phyloP scores from a whole-genome alignment of 257 asterid species.

The Lithospermum erythrorhizon region DNA sequence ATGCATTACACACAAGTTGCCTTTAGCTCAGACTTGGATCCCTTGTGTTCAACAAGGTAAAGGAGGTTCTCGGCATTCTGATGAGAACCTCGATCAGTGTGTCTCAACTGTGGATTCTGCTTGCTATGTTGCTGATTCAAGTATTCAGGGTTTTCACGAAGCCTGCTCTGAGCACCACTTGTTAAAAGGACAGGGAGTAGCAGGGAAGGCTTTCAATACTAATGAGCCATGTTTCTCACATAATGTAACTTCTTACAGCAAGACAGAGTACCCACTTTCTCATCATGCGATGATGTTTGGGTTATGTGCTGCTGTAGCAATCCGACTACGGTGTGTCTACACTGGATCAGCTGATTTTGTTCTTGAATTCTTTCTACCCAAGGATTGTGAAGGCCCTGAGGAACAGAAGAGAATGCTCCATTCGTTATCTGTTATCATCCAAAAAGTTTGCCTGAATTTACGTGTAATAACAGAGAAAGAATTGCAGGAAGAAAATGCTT shows the following conservation, averaged over 20 bases:
- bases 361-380: slow-evolving; percentile 79
- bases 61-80: slow-evolving; percentile 61
- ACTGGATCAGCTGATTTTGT: slow-evolving; percentile 64
- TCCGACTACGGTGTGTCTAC: slow-evolving; percentile 57
- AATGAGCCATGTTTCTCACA: slow-evolving; percentile 76
- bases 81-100: slow-evolving; percentile 50
- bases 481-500: slow-evolving; percentile 45
- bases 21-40: slow-evolving; percentile 88
- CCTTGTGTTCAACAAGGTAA: slow-evolving; percentile 62
- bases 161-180: slow-evolving; percentile 87
- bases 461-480: slow-evolving; percentile 63
- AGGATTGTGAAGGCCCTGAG: slow-evolving; percentile 43
- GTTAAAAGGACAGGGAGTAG: slow-evolving; percentile 71
- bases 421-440: slow-evolving; percentile 59
- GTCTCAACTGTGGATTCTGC: slow-evolving; percentile 72
- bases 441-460: slow-evolving; percentile 50
- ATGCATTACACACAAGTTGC: slow-evolving; percentile 50
- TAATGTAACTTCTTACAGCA: slow-evolving; percentile 56
- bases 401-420: slow-evolving; percentile 61
- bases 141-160: slow-evolving; percentile 64
- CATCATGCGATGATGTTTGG: slow-evolving; percentile 86
- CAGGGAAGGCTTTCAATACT: slow-evolving; percentile 62
- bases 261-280: slow-evolving; percentile 80
- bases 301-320: slow-evolving; percentile 72
- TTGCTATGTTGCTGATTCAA: slow-evolving; percentile 49